phyloP scores from a whole-genome alignment of 2,329 filamentous ascomycete species.

The Sporothrix sp. region DNA sequence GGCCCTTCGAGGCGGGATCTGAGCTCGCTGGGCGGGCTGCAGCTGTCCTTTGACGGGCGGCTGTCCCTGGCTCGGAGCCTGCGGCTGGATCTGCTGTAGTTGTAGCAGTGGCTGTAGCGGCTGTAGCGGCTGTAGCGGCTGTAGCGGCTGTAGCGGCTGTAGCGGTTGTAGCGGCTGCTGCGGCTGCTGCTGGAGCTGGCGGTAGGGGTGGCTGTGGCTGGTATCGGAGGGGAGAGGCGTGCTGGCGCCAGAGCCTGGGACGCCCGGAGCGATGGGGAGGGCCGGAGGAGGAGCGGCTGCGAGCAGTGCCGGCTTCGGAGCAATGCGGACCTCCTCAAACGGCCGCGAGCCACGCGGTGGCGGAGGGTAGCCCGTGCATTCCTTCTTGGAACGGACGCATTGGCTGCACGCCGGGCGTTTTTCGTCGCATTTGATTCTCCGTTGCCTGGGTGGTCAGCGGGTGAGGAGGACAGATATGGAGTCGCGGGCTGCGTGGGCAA shows the following conservation, averaged over 20 bases:
- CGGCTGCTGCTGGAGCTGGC: neutral
- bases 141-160: conserved; percentile 6
- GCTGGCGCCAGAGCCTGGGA: neutral
- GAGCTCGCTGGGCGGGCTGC: conserved; percentile 7
- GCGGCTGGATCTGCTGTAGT: conserved; percentile 9
- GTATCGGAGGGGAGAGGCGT: no score
- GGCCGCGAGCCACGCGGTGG: conserved; percentile 39
- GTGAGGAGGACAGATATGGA: conserved; percentile 9
- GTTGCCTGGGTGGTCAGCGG: conserved; percentile 32
- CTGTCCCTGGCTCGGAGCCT: conserved; percentile 2
- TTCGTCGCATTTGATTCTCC: conserved; percentile 60
- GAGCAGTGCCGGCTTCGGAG: conserved; percentile 33
- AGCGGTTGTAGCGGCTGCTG: neutral
- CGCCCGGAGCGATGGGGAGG: no score
- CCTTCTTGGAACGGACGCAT: conserved; percentile 48
- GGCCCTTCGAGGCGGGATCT: conserved; percentile 17
- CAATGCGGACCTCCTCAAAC: conserved; percentile 39
- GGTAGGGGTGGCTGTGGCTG: no score
- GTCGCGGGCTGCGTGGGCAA: no score
- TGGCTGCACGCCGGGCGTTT: conserved; percentile 49
- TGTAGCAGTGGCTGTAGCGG: conserved; percentile 15
- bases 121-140: conserved; percentile 5
- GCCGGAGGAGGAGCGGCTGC: conserved; percentile 14
- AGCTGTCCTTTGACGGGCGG: no score
- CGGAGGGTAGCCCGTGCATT: conserved; percentile 53